A percentile compares a stretch with the other conserved stretches of the same genome.
These are phyloP conservation scores for Bipolaris oryzae DNA, from an alignment of 2,329 filamentous ascomycete species.

Conservation along the genomic window DNA sequence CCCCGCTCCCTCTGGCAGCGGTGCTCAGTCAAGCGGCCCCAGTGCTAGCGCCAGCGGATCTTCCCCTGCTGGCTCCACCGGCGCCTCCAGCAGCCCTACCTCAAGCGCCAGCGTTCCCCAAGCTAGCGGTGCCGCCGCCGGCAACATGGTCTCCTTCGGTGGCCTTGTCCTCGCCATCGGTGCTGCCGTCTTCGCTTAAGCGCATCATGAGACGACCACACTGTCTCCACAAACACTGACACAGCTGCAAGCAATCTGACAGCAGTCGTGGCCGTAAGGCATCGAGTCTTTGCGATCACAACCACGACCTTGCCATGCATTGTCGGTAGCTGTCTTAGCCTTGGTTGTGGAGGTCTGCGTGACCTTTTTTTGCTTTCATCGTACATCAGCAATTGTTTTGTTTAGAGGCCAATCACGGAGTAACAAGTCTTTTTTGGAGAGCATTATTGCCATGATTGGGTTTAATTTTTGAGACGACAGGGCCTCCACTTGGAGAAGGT, in stretches of 20 bases:
- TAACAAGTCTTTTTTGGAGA: conserved; percentile 6
- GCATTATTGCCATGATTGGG: conserved; percentile 9
- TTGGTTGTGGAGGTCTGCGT: too few relatives aligned
- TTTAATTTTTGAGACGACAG: conserved; percentile 7
- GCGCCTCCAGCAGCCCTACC: conserved; percentile 15
- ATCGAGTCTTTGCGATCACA: too few relatives aligned
- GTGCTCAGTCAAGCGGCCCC: conserved; percentile 3
- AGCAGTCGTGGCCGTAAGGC: too few relatives aligned
- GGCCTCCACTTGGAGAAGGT: neutral
- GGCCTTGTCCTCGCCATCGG: conserved; percentile 35
- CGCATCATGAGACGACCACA: neutral
- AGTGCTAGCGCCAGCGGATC: conserved; percentile 8
- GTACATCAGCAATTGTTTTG: conserved; percentile 11
- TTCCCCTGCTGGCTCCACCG: neutral
- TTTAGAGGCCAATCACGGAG: conserved; percentile 12
- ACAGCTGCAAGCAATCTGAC: too few relatives aligned
- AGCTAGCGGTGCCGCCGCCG: conserved; percentile 32
- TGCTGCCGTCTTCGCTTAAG: conserved; percentile 40
- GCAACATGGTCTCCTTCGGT: conserved; percentile 40
- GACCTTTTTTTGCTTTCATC: conserved; percentile 10
- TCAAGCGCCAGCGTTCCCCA: conserved; percentile 17
- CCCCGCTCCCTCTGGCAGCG: conserved; percentile 9
- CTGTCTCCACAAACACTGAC: neutral
- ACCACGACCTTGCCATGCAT: too few relatives aligned
- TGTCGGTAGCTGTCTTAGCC: too few relatives aligned